These are phyloP conservation scores for Paracoccidioides lutzii DNA, from an alignment of 2,329 filamentous ascomycete species.

Conservation along the genomic window DNA sequence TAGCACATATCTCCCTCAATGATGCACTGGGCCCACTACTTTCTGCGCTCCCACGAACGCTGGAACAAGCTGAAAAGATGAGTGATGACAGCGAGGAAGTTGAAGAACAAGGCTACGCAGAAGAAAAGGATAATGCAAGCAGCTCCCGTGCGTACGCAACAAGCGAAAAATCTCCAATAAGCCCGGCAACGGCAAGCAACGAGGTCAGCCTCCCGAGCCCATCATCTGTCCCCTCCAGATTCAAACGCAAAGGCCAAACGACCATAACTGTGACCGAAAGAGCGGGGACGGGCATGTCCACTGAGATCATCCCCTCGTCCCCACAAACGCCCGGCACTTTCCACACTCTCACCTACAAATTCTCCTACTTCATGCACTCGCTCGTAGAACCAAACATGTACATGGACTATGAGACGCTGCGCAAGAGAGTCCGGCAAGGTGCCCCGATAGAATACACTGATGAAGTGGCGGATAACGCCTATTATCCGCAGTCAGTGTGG, in stretches of 20 bases:
- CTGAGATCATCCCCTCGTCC: neutral
- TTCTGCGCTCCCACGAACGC: conserved; percentile 59
- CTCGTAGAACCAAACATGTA: conserved; percentile 67
- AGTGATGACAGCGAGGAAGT: conserved; percentile 17
- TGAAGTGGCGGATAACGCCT: conserved; percentile 52
- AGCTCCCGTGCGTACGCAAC: neutral
- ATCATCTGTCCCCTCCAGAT: neutral
- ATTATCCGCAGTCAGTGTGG: conserved; percentile 57
- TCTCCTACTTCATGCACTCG: conserved; percentile 12
- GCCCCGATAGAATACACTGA: conserved; percentile 48
- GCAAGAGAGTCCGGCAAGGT: conserved; percentile 51
- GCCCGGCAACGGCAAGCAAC: neutral
- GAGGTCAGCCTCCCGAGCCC: neutral
- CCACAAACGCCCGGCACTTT: neutral
- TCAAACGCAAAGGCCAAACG: neutral
- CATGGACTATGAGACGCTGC: conserved; percentile 59
- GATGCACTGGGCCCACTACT: conserved; percentile 33
- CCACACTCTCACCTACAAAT: conserved; percentile 12
- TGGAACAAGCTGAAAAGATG: conserved; percentile 40
- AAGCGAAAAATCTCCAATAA: neutral
- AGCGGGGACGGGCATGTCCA: neutral
- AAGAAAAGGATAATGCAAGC: neutral
- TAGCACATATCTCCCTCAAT: conserved; percentile 54
- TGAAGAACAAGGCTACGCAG: neutral
- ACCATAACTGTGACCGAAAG: neutral